Evolutionary conservation across 495 filamentous ascomycete genomes (phyloP), one percentile per base, ranked within the genome.

Genomic region (Sphaerosporella brunnea): DNA sequence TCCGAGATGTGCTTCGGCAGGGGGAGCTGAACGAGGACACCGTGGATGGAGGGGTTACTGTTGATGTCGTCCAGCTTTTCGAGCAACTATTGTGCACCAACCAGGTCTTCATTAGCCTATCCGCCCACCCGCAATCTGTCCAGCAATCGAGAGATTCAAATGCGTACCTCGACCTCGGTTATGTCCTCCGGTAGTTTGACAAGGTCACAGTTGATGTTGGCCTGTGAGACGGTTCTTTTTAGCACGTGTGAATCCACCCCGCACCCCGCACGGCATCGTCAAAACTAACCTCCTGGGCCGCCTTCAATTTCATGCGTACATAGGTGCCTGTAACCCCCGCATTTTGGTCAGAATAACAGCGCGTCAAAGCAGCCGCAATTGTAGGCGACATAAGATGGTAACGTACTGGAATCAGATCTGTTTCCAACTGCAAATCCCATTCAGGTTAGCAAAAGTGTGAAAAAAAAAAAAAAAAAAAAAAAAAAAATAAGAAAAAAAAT

Each of bases 301-400:
- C 90, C 71, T 94, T 96, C 58, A 95, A 64, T 68, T 97, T 97
- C 90, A 97, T 97, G 67, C 85, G 84, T 63, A 97, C 87, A 82
- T 97, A 97, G 32, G 90, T 96, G 62, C 80, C 82, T 90, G 53
- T 40, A 39, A 35, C 4, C 3, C 44, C 4, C 34, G 28, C 44
- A 52, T 26, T 48, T 49, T 47, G 45, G 41, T 1, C 18, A 40
- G 10, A 2, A 2, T 2, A 18, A 40, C 2, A 20, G 37, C 15
- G 37, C 15, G 37, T 10, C 2, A 15, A 15, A 16, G 18, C 10
- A 40, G 4, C 21, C 2, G 19, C 28, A 4, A 38, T 9, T 13
- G 25, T 45, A 45, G 21, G 32, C 30, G 34, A 16, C n/a, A 20
- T 40, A n/a, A 44, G n/a, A n/a, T n/a, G n/a, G 23, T 41, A 25